Conservation (phyloP, 2,329 filamentous ascomycete genomes). For the Diaporthe citriasiana region DNA sequence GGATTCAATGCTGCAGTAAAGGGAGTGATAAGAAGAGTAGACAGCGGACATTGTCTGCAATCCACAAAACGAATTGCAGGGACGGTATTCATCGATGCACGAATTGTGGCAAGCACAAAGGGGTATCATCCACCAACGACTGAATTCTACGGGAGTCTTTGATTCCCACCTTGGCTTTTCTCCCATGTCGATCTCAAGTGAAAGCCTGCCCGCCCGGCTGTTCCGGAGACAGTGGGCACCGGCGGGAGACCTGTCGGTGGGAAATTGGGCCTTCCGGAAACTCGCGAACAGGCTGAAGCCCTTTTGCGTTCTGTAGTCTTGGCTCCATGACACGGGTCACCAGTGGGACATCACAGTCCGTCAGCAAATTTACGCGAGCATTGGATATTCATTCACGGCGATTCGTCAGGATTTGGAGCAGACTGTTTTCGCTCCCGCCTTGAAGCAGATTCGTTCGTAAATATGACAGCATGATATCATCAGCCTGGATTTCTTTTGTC, state of each 20-base stretch:
- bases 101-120: not conserved
- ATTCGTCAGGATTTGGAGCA: not conserved
- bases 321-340: not conserved
- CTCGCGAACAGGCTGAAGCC: slow-evolving; percentile 14
- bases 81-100: not conserved
- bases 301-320: not conserved
- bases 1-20: slow-evolving; percentile 90
- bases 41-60: not conserved
- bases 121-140: not conserved
- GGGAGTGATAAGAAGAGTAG: slow-evolving; percentile 2
- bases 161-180: not conserved
- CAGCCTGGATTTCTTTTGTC: not conserved
- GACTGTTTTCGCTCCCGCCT: too few relatives aligned
- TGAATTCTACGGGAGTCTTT: not conserved
- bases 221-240: slow-evolving; percentile 3
- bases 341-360: not conserved
- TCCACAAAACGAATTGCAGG: not conserved
- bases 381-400: not conserved
- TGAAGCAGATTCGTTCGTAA: not conserved
- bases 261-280: slow-evolving; percentile 15
- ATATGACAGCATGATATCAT: not conserved
- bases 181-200: not conserved
- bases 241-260: slow-evolving; percentile 17
- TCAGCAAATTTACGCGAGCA: not conserved
- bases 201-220: slow-evolving; percentile 9